A percentile compares a stretch with the other conserved stretches of the same genome.
Conservation (phyloP, 2,329 filamentous ascomycete species). For the Phoma sp. region DNA sequence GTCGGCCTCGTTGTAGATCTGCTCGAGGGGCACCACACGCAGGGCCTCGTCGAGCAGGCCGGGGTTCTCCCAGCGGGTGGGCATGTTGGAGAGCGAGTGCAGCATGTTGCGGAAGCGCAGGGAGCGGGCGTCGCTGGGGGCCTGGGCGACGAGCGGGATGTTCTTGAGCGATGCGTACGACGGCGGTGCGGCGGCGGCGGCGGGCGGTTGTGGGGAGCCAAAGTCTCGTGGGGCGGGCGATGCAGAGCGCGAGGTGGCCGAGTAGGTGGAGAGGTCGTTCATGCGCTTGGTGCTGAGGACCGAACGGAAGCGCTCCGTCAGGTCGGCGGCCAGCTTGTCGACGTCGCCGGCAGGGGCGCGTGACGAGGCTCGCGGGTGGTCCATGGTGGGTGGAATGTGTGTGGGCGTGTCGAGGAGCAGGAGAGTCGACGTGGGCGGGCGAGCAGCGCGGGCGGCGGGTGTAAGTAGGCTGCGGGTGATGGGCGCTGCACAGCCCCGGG, state of each 20-base stretch:
- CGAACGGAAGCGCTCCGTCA: constrained; percentile 85
- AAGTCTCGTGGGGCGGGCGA: constrained; percentile 63
- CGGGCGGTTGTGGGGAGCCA: constrained; percentile 48
- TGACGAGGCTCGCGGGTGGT: constrained; percentile 40
- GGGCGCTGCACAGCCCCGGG: constrained; percentile 18
- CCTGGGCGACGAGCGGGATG: constrained; percentile 73
- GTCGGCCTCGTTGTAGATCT: constrained; percentile 92
- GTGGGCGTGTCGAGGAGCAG: constrained; percentile 19
- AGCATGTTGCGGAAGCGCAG: constrained; percentile 71
- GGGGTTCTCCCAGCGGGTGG: constrained; percentile 94
- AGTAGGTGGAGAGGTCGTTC: constrained; percentile 72
- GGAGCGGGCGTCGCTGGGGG: constrained; percentile 64
- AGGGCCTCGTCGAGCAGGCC: constrained; percentile 92
- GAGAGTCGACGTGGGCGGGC: constrained; percentile 20
- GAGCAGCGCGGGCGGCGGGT: constrained; percentile 10
- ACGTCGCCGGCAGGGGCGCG: constrained; percentile 38
- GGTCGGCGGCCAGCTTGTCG: constrained; percentile 67
- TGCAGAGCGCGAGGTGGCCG: constrained; percentile 64
- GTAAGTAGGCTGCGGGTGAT: constrained; percentile 15
- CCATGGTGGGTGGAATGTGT: constrained; percentile 35
- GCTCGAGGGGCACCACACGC: constrained; percentile 82
- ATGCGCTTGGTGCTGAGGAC: constrained; percentile 85
- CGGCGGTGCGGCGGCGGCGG: constrained; percentile 53
- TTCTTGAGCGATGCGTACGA: constrained; percentile 68
- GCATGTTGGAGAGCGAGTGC: constrained; percentile 83